Conservation (phyloP, 2,329 filamentous ascomycete genomes). For the Clarireedia homoeocarpa region DNA sequence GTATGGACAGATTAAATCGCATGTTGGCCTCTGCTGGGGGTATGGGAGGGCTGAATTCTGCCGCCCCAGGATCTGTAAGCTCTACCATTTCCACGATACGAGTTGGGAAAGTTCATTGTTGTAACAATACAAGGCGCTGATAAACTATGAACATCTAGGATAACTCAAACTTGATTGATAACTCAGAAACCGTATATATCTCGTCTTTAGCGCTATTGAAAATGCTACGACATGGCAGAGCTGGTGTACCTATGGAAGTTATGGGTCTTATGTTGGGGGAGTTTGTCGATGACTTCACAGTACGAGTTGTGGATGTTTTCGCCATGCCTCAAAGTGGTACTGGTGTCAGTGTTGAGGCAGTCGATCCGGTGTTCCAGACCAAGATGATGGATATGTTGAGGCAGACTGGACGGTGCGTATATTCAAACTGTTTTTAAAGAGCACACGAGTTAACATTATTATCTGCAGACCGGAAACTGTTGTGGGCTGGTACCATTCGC, state of each 20-base stretch:
- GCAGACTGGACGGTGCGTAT: constrained; percentile 76
- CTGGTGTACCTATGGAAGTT: constrained; percentile 98
- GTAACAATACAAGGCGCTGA: constrained; percentile 4
- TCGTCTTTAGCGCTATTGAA: constrained; percentile 94
- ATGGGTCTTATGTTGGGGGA: constrained; percentile 99
- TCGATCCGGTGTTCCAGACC: constrained; percentile 97
- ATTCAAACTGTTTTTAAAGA: background rate
- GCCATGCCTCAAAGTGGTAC: constrained; percentile 99
- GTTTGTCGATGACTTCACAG: constrained; percentile 98
- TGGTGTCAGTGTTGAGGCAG: constrained; percentile 94
- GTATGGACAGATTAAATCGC: constrained; percentile 86
- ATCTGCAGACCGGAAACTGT: constrained; percentile 77
- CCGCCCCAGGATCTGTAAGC: constrained; percentile 53
- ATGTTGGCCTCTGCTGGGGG: constrained; percentile 73
- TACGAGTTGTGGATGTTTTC: constrained; percentile 96
- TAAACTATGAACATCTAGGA: constrained; percentile 48
- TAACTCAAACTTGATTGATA: constrained; percentile 87
- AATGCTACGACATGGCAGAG: constrained; percentile 96
- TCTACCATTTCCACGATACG: constrained; percentile 8
- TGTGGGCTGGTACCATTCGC: constrained; percentile 98
- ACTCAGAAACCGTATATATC: constrained; percentile 98
- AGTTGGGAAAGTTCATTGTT: constrained; percentile 5
- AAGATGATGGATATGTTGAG: constrained; percentile 99
- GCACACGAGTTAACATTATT: constrained; percentile 9
- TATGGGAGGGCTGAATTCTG: constrained; percentile 50